These are phyloP conservation scores for Aureobasidium lini DNA, from an alignment of 2,329 filamentous ascomycete species.

Conservation along the genomic window DNA sequence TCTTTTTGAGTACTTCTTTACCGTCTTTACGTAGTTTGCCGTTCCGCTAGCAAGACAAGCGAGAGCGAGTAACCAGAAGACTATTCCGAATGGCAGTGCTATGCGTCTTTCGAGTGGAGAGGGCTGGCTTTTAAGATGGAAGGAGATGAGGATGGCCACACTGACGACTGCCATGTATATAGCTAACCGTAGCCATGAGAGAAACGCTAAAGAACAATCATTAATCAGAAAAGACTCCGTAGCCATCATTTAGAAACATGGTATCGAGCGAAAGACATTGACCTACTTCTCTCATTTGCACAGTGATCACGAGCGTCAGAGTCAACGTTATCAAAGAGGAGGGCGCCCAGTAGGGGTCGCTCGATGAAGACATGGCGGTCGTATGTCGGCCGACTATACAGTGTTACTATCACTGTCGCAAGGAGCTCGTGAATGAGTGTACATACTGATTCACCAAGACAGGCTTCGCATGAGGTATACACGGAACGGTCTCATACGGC, in stretches of 20 bases:
- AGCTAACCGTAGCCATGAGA: slow-evolving; percentile 82
- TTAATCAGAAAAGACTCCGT: background rate
- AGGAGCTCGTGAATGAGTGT: no score
- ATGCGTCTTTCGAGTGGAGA: slow-evolving; percentile 64
- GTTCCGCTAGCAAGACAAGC: slow-evolving; percentile 70
- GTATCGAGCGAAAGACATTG: background rate
- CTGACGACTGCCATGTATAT: slow-evolving; percentile 88
- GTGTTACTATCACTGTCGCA: background rate
- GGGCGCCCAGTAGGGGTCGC: slow-evolving; percentile 56
- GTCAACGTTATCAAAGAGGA: slow-evolving; percentile 67
- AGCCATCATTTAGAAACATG: background rate
- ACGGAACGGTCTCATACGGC: background rate
- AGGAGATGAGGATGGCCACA: slow-evolving; percentile 84
- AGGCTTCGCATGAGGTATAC: slow-evolving; percentile 9
- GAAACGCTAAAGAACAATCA: slow-evolving; percentile 49
- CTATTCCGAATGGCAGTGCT: slow-evolving; percentile 72
- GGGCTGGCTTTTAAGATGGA: slow-evolving; percentile 74
- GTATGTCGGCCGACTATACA: slow-evolving; percentile 22
- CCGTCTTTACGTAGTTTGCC: slow-evolving; percentile 76
- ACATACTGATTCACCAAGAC: slow-evolving; percentile 11
- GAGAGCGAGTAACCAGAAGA: slow-evolving; percentile 80
- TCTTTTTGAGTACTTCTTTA: slow-evolving; percentile 72
- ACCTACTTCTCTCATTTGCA: slow-evolving; percentile 63
- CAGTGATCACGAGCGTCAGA: slow-evolving; percentile 73
- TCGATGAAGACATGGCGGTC: slow-evolving; percentile 46